These are phyloP conservation scores for Lagenidium sp. DNA, from an alignment of 352 stramenopile genomes.

Conservation along the genomic window DNA sequence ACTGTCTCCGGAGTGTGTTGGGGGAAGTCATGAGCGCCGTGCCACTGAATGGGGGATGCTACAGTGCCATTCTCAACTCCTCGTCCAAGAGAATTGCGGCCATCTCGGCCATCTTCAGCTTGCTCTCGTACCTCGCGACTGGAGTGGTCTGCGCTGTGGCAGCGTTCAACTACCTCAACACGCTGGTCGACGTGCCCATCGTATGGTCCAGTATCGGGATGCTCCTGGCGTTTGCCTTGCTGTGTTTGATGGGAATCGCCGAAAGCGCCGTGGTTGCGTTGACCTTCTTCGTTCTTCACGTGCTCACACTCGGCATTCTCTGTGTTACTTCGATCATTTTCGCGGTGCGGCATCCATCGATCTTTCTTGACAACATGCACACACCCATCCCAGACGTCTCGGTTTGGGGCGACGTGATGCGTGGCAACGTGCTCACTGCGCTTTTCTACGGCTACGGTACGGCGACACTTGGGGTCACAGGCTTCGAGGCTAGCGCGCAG, in stretches of 20 bases:
- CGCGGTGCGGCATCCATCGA: slow-evolving; percentile 32
- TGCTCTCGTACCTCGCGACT: slow-evolving; percentile 83
- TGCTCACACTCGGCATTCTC: slow-evolving; percentile 44
- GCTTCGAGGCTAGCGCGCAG: slow-evolving; percentile 78
- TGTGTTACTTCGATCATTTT: slow-evolving; percentile 37
- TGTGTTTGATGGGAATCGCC: slow-evolving; percentile 68
- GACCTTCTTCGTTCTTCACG: slow-evolving; percentile 68
- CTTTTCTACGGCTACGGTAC: slow-evolving; percentile 49
- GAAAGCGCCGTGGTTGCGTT: slow-evolving; percentile 70
- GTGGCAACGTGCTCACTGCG: slow-evolving; percentile 19
- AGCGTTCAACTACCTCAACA: slow-evolving; percentile 75
- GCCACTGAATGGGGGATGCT: slow-evolving; percentile 81
- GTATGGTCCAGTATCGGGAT: slow-evolving; percentile 30
- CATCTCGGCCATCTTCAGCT: slow-evolving; percentile 60
- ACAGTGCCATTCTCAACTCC: slow-evolving; percentile 84
- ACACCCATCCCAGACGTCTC: slow-evolving; percentile 25
- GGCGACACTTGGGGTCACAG: slow-evolving; percentile 74
- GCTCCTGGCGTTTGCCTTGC: slow-evolving; percentile 59
- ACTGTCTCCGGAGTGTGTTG: slow-evolving; percentile 56
- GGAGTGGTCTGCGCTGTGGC: slow-evolving; percentile 44
- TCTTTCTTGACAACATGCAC: slow-evolving; percentile 49
- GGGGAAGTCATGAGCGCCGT: slow-evolving; percentile 77
- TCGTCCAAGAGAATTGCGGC: slow-evolving; percentile 67
- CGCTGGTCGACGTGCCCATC: slow-evolving; percentile 38
- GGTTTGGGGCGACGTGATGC: slow-evolving; percentile 15